Evolutionary conservation across 257 asterid genomes (phyloP), one percentile per base, ranked within the genome.

Genomic region (Sherardia arvensis): DNA sequence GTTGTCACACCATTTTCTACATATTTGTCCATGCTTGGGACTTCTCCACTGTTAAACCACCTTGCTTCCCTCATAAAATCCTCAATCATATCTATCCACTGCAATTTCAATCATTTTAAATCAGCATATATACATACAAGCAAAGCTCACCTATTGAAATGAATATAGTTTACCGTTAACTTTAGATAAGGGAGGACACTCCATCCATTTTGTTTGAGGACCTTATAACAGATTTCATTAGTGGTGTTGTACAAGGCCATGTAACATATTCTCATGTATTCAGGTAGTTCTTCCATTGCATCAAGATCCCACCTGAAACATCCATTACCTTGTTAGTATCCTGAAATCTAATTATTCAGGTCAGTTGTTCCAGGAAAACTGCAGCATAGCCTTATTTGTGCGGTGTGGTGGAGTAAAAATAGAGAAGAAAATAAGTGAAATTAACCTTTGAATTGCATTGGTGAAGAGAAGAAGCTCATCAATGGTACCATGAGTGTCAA

Each of bases 81-180:
- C 64, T 83, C 94, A 5, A 86, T 76, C 83, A 77, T 75, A 65
- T 86, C 90, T 66, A 86, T 81, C 94, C 94, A 86, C 94, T 86
- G 79, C 47, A 10, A 38, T 38, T 36, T 36, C 45, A 36, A 2
- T 38, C 10, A 12, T 38, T 38, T 38, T 38, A 2, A 4, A 8
- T 36, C 12, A 36, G 45, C 45, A 36, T 36, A 10, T n/a, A n/a
- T n/a, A n/a, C n/a, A n/a, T n/a, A n/a, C n/a, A n/a, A n/a, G 38
- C 38, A 33, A 33, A 32, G 8, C 2, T 5, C 0, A 32, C n/a
- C n/a, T n/a, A 53, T 7, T 18, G 43, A 43, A 34, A 57, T 4
- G 30, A 54, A 55, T 6, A 0, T 8, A 22, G 14, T 20, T 33
- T 78, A 83, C 94, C 78, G 85, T 69, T 2, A 78, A 58, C 71